Conservation (phyloP, 2,329 filamentous ascomycete species). For the Chrysosporium keratinophilum region DNA sequence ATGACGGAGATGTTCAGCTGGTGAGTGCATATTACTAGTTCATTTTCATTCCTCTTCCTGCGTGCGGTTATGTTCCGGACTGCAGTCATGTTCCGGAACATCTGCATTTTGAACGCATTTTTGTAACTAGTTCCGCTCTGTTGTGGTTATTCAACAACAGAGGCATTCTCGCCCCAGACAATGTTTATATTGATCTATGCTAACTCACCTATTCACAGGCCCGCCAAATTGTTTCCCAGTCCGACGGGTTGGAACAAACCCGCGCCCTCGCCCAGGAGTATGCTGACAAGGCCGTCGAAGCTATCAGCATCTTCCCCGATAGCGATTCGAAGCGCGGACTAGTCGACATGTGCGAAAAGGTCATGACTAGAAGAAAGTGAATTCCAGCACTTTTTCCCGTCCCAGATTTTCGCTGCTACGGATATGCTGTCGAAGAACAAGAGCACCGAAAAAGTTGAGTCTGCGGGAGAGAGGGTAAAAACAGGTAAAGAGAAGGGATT, state of each 20-base stretch:
- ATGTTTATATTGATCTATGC: no score
- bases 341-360: constrained; percentile 88
- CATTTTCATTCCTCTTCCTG: constrained; percentile 9
- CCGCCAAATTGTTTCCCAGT: constrained; percentile 69
- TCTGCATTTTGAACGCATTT: background rate
- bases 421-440: no score
- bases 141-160: background rate
- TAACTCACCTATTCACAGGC: constrained; percentile 47
- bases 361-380: constrained; percentile 76
- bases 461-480: background rate
- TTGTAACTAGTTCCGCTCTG: background rate
- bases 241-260: constrained; percentile 85
- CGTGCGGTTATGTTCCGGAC: background rate
- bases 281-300: constrained; percentile 71
- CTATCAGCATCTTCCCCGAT: constrained; percentile 78
- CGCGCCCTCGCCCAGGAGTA: constrained; percentile 84
- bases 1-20: constrained; percentile 71
- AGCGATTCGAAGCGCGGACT: constrained; percentile 88
- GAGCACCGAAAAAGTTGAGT: background rate
- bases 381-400: background rate
- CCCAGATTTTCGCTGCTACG: no score
- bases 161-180: no score
- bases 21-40: constrained; percentile 43
- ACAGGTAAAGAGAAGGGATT: background rate
- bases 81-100: background rate